These are phyloP conservation scores for Rosellinia necatrix DNA, from an alignment of 2,329 filamentous ascomycete species.

Conservation along the genomic window DNA sequence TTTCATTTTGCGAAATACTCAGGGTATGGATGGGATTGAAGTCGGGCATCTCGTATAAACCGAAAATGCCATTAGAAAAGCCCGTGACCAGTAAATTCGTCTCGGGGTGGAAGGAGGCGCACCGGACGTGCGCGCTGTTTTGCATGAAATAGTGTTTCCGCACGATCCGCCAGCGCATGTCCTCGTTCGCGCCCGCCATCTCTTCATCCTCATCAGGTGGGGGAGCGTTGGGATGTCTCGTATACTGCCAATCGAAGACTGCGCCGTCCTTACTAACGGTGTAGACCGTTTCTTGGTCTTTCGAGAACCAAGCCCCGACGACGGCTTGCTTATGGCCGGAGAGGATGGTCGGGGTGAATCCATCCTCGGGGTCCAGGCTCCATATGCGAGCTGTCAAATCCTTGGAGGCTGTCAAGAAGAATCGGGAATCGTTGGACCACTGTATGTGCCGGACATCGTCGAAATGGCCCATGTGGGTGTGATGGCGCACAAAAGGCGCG, in stretches of 20 bases:
- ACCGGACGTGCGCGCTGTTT: conserved; percentile 82
- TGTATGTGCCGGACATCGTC: conserved; percentile 84
- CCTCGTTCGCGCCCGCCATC: conserved; percentile 64
- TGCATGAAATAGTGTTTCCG: conserved; percentile 94
- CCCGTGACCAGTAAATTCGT: conserved; percentile 94
- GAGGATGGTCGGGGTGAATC: conserved; percentile 86
- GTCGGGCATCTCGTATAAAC: conserved; percentile 91
- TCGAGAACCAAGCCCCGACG: conserved; percentile 94
- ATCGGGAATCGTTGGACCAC: conserved; percentile 95
- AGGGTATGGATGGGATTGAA: conserved; percentile 93
- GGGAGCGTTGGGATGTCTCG: conserved; percentile 60
- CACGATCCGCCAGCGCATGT: conserved; percentile 89
- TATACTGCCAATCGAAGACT: conserved; percentile 90
- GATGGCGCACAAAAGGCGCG: conserved; percentile 88
- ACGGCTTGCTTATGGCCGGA: conserved; percentile 90
- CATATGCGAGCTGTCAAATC: conserved; percentile 94
- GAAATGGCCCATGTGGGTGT: conserved; percentile 85
- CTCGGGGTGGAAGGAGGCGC: conserved; percentile 84
- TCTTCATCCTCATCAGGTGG: conserved; percentile 61
- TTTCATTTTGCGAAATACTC: conserved; percentile 95
- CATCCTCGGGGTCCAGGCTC: conserved; percentile 86
- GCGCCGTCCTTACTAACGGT: conserved; percentile 98
- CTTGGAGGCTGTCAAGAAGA: conserved; percentile 90
- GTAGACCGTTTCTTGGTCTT: conserved; percentile 92
- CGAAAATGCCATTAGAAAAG: conserved; percentile 93